These are phyloP conservation scores for Xerocomus amazonicus DNA, from an alignment of 1,284 basidiomycete genomes.

Conservation along the genomic window DNA sequence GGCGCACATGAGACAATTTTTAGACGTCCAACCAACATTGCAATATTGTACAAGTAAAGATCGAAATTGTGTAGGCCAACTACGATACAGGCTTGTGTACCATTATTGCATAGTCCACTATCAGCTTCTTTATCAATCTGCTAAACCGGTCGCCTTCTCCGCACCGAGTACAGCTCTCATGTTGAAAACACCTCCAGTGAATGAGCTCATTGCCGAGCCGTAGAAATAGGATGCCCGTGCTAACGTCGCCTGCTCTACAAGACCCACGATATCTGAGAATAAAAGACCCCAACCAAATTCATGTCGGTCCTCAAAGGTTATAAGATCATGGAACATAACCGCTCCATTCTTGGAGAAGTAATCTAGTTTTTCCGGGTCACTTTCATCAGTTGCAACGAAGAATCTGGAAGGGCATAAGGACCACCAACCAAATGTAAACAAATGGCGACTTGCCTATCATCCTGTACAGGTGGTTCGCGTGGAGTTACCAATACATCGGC, in stretches of 20 bases:
- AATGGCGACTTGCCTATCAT: conserved; percentile 18
- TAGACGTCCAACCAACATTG: not conserved
- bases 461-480: conserved; percentile 20
- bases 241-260: conserved; percentile 40
- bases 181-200: conserved; percentile 39
- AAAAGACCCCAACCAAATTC: conserved; percentile 38
- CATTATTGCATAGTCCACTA: not conserved
- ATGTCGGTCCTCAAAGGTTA: conserved; percentile 36
- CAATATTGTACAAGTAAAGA: conserved; percentile 15
- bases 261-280: conserved; percentile 38
- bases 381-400: conserved; percentile 44
- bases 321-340: conserved; percentile 36
- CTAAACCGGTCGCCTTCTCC: conserved; percentile 21
- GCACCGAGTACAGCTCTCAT: conserved; percentile 32
- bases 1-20: conserved; percentile 16
- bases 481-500: conserved; percentile 17
- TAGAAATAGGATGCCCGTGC: conserved; percentile 38
- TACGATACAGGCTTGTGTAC: conserved; percentile 3
- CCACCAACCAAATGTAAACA: not conserved
- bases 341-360: conserved; percentile 35
- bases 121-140: conserved; percentile 19
- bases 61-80: not conserved
- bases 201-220: conserved; percentile 39
- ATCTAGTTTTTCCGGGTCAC: conserved; percentile 29
- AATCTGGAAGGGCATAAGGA: conserved; percentile 32